Percentiles rank a stretch among this genome's conserved stretches.
Conservation (phyloP, 176 grass and related monocot species). For the Raddia guianensis region DNA sequence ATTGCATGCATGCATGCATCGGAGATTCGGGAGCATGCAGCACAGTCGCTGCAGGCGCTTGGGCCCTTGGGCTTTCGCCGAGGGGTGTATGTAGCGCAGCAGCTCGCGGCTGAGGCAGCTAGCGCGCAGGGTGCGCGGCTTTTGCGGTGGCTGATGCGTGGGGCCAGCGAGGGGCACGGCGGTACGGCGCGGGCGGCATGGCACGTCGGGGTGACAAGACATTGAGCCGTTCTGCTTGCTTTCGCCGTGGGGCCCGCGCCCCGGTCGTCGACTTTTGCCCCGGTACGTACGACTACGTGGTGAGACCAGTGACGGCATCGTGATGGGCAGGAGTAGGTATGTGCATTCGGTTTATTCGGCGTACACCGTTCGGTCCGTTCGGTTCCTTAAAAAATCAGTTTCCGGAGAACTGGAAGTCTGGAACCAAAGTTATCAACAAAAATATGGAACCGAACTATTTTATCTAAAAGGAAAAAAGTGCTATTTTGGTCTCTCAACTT, state of each 20-base stretch:
- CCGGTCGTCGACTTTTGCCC: not conserved
- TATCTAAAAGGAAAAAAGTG: too few species aligned
- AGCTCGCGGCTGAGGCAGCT: not conserved
- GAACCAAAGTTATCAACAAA: too few species aligned
- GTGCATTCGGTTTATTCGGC: too few species aligned
- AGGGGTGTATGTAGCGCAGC: not conserved
- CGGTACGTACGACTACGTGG: not conserved
- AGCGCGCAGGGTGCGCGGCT: too few species aligned
- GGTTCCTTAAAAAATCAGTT: too few species aligned
- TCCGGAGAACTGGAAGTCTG: too few species aligned
- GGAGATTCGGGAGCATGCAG: too few species aligned
- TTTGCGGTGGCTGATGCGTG: conserved; percentile 14
- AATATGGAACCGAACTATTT: too few species aligned
- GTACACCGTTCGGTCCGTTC: too few species aligned
- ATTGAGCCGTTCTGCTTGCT: conserved; percentile 47
- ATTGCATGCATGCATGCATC: not conserved
- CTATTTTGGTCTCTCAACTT: too few species aligned
- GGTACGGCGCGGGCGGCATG: not conserved
- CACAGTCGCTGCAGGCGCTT: not conserved
- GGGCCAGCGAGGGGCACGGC: not conserved
- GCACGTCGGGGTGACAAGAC: conserved; percentile 42
- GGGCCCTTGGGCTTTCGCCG: not conserved
- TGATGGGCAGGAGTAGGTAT: too few species aligned
- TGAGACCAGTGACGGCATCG: too few species aligned
- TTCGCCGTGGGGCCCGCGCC: not conserved